Conservation (phyloP, 345 rosid genomes). For the Citrus hindsii region DNA sequence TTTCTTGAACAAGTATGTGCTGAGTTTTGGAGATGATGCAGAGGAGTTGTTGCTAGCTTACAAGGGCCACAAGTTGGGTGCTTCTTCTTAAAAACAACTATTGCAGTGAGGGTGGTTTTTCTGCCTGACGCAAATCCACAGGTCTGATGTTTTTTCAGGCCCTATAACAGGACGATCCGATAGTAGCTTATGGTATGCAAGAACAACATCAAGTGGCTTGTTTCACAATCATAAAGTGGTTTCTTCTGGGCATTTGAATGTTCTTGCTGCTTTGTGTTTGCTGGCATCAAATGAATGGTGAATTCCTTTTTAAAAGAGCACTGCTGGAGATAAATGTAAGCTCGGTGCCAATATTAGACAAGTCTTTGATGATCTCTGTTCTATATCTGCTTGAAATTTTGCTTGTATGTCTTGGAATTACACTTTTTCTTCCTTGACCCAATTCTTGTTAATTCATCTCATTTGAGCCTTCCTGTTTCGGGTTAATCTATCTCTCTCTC, state of each 20-base stretch:
- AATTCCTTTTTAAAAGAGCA: no score
- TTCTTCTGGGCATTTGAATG: background rate
- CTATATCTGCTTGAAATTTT: conserved; percentile 66
- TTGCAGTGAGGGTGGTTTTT: background rate
- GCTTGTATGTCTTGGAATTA: conserved; percentile 56
- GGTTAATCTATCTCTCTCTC: conserved; percentile 11
- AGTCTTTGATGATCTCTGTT: conserved; percentile 59
- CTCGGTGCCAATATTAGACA: conserved; percentile 81
- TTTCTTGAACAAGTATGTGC: conserved; percentile 29
- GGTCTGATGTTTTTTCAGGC: background rate
- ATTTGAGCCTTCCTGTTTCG: conserved; percentile 35
- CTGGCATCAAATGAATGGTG: conserved; percentile 77
- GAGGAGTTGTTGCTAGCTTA: conserved; percentile 36
- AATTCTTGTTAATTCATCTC: conserved; percentile 15
- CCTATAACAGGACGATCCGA: background rate
- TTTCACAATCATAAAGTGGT: background rate
- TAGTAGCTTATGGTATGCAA: background rate
- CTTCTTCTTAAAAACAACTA: background rate
- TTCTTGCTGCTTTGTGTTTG: background rate
- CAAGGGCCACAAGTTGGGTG: conserved; percentile 15
- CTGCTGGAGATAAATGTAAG: no score
- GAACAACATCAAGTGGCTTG: background rate
- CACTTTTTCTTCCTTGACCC: conserved; percentile 40
- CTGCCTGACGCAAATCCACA: background rate
- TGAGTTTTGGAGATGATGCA: conserved; percentile 24